Base-by-base conservation (phyloP, 257 asterid genomes). In the Ocimum tenuiflorum region DNA sequence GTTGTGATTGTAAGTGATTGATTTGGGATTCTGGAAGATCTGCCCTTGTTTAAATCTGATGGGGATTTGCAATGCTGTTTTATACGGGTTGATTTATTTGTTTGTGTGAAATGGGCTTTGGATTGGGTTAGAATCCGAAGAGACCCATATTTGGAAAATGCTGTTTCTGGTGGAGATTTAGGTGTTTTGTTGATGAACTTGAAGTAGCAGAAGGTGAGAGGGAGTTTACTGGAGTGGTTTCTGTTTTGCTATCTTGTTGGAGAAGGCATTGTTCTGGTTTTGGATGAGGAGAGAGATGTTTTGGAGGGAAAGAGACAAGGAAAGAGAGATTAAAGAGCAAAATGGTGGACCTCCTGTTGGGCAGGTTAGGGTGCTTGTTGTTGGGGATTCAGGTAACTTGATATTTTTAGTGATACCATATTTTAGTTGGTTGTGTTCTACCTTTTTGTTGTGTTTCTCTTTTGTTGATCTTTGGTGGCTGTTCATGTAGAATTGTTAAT, bases 311-410 rank as follows among this genome's bases (percentile, higher is more conserved):
- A 86, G 78, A 73, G 91, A 63, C 7, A 86, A 77, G 75, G 91
- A 63, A 12, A 84, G 83, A 77, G 96, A 83, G 72, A 70, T 14
- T 22, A 86, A 75, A 77, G 97, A 89, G 70, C 85, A 68, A 42
- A 85, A 83, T 78, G 91, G 90, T 13, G 96, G 96, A 17, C 99
- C 96, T 61, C 97, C 88, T 51, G 82, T 88, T 75, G 97, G 99
- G 62, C 95, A 89, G 83, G 94, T 92, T 74, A 73, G 99, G 70
- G 99, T 92, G 57, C 86, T 89, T 43, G 81, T 89, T 78, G 94
- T 89, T 66, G 97, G 97, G 47, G 99, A 92, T 62, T 87, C 96
- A 75, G 99, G 99, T 92, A 79, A 65, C 61, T 73, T 15, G 42
- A 39, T 45, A 15, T 58, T 52, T 14, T 24, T 14, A 8, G 19